Base-by-base conservation (phyloP, 345 rosid genomes). In the Streptanthus diversifolius region DNA sequence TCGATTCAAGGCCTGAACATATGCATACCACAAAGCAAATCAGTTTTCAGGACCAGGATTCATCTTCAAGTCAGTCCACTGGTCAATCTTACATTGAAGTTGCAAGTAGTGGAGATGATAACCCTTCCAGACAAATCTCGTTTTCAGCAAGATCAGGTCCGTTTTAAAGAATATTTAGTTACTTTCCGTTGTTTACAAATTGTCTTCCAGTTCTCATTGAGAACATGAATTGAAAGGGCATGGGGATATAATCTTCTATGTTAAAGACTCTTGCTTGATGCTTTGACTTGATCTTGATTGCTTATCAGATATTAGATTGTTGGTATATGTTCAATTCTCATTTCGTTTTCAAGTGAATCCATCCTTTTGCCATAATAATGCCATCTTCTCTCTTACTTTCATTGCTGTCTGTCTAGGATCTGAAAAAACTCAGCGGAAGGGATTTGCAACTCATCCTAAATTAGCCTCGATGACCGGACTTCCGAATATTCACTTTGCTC, bases 51-150 rank as follows among this genome's bases (percentile, higher is more conserved):
- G 96, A 85, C 37, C 93, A 80, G 65, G 93, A 92, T 33, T 82
- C 86, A 8, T 76, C 88, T 15, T 89, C 96, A 17, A 66, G 85
- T 66, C 97, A 92, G 35, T 89, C 93, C 3, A 89, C 87, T 40
- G 80, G 84, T 66, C 89, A 89, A 41, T 89, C 96, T 62, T 86
- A 80, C 58, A 48, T 83, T 41, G 84, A 88, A 83, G 87, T 83
- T 67, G 85, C 77, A 21, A 79, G 79, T 76, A 58, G 82, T 63
- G 85, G 83, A 35, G 84, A 84, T 70, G 79, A 79, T 78, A 67
- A 71, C 24, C 71, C 79, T 25, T 66, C 56, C 3, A 67, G 64
- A 47, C 83, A 78, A 60, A 71, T 56, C 67, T 49, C 60, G 0
- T 63, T 74, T 47, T 78, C 81, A 7, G 43, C 77, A 17, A 43